Evolutionary conservation across 768 basidiomycete species (phyloP), one percentile per base, ranked within the genome.

Genomic region (Phanerochaete sordida): DNA sequence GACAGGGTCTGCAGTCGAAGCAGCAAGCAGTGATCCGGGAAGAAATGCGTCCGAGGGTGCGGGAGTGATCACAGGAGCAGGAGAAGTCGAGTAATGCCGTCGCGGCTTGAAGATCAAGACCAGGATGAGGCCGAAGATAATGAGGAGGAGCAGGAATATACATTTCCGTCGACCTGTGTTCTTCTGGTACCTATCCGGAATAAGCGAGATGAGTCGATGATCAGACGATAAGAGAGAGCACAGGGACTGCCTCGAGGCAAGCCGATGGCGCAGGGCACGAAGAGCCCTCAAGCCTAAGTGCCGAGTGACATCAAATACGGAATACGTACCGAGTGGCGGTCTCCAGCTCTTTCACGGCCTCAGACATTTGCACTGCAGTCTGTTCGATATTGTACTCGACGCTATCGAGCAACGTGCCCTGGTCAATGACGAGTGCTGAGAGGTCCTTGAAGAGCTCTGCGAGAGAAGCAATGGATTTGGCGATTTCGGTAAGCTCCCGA

Each of bases 321-420:
- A 24, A 43, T 23, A 77, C 87, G 60, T 69, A 93, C 93, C 80
- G 79, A 56, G 90, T 91, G 4, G 97, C 97, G 15, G 84, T 78
- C 58, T 88, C 78, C 51, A 99, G 79, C 65, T 97, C 94, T 67
- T 85, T 84, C 37, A 90, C 94, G 23, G 95, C 93, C 47, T 91
- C 91, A 57, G 86, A 74, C 70, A 95, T 81, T 54, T 93, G 85
- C 31, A 83, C 83, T 19, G 89, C 89, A 4, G 95, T 92, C 72
- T 91, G 88, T 73, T 98, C 94, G 55, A 99, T 91, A 71, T 99
- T 99, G 76, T 93, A 99, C 74, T 99, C 97, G 58, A 98, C 84
- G 37, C 93, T 94, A 74, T 98, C 97, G 57, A 98, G 81, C 31
- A 99, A 83, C 28, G 96, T 98, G 28, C 97, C 97, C 69, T 99